A percentile compares a stretch with the other conserved stretches of the same genome.
Evolutionary conservation across 176 grass and related monocot species (phyloP).

Genomic region (Saccharum spontaneum): DNA sequence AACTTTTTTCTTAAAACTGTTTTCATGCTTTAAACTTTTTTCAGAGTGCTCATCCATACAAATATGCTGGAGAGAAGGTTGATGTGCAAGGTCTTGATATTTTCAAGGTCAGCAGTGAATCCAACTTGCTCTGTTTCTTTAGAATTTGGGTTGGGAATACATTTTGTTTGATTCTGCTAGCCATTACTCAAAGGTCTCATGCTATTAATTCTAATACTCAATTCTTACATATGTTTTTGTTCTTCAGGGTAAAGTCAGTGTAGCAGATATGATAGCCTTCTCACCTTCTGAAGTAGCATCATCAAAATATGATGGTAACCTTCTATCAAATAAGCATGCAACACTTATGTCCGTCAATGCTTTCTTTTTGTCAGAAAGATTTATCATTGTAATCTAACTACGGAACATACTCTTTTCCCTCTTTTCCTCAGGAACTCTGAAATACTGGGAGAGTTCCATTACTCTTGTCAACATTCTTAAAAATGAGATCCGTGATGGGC

Average conservation of each 20-base stretch:
- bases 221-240: slow-evolving; percentile 23
- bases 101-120: slow-evolving; percentile 65
- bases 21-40: slow-evolving; percentile 23
- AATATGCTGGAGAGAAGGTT: slow-evolving; percentile 95
- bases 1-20: not conserved
- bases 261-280: slow-evolving; percentile 86
- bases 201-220: slow-evolving; percentile 3
- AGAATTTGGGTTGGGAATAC: not conserved
- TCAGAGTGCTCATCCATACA: slow-evolving; percentile 90
- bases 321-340: not conserved
- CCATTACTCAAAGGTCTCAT: not conserved
- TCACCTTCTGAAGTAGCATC: slow-evolving; percentile 52
- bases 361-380: not conserved
- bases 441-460: slow-evolving; percentile 86
- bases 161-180: slow-evolving; percentile 9
- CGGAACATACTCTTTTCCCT: not conserved
- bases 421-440: slow-evolving; percentile 56
- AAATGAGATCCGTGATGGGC: slow-evolving; percentile 89
- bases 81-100: slow-evolving; percentile 85
- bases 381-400: slow-evolving; percentile 11
- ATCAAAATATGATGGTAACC: slow-evolving; percentile 71
- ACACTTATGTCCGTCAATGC: not conserved
- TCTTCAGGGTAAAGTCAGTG: slow-evolving; percentile 76
- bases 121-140: not conserved
- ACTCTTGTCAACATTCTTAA: slow-evolving; percentile 74